These are phyloP conservation scores for Lipomyces yamanashiensis DNA, from an alignment of 805 yeast species.

Conservation along the genomic window DNA sequence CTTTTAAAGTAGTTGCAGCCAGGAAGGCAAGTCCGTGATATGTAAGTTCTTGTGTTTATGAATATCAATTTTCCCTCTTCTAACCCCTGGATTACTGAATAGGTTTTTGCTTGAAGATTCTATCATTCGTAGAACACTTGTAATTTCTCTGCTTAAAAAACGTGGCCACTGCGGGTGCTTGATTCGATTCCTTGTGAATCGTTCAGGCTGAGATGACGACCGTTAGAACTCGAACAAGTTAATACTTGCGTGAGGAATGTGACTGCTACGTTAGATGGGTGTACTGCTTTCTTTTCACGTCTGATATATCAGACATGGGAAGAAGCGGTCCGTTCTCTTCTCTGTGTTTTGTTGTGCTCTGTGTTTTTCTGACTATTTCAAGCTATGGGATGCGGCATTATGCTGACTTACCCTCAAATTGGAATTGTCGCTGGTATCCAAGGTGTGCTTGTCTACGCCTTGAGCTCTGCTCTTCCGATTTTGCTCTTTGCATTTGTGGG, in stretches of 20 bases:
- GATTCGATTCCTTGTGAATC: slow-evolving; percentile 25
- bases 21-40: slow-evolving; percentile 2
- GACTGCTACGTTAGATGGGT: slow-evolving; percentile 20
- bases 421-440: slow-evolving; percentile 86
- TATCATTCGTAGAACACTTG: background rate
- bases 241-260: slow-evolving; percentile 79
- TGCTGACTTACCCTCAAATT: slow-evolving; percentile 83
- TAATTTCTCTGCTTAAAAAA: slow-evolving; percentile 8
- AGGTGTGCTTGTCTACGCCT: slow-evolving; percentile 79
- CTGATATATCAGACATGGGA: background rate
- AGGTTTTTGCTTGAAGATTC: too few relatives aligned
- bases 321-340: background rate
- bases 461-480: slow-evolving; percentile 83
- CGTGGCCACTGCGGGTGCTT: slow-evolving; percentile 55
- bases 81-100: background rate
- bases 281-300: slow-evolving; percentile 23
- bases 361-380: slow-evolving; percentile 22
- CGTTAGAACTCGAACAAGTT: slow-evolving; percentile 82
- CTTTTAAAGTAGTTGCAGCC: slow-evolving; percentile 7
- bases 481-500: slow-evolving; percentile 82
- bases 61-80: background rate
- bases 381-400: slow-evolving; percentile 89
- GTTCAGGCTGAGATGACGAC: slow-evolving; percentile 70
- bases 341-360: slow-evolving; percentile 1
- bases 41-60: background rate